Percentiles rank a stretch among this genome's conserved stretches.
Evolutionary conservation across 2,329 filamentous ascomycete genomes (phyloP).

Genomic region (Plenodomus tracheiphilus): DNA sequence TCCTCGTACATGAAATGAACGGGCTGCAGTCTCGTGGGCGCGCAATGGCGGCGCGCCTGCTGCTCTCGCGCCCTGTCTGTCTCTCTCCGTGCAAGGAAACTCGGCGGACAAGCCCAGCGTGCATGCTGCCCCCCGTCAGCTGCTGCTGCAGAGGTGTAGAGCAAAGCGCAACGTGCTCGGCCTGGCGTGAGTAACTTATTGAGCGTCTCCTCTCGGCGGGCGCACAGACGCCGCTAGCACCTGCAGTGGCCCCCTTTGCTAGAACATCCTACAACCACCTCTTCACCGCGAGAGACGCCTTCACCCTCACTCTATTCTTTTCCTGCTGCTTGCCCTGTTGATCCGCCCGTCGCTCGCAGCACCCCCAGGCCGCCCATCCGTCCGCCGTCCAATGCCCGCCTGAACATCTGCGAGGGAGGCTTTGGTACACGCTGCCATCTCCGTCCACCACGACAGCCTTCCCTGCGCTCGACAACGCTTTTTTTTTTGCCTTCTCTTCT

Average conservation of each 20-base stretch:
- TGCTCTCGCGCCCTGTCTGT: too few relatives aligned
- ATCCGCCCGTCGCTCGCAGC: constrained; percentile 27
- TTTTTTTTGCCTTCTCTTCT: constrained; percentile 37
- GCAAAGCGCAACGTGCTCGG: constrained; percentile 4
- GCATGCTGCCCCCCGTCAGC: too few relatives aligned
- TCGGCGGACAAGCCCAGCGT: background rate
- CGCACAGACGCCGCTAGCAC: constrained; percentile 18
- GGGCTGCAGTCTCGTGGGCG: too few relatives aligned
- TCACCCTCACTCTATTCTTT: constrained; percentile 41
- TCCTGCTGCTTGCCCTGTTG: constrained; percentile 35
- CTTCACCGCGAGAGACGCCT: constrained; percentile 28
- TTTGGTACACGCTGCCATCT: constrained; percentile 47
- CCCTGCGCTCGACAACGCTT: constrained; percentile 32
- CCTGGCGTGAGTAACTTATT: constrained; percentile 20
- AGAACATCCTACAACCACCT: constrained; percentile 21
- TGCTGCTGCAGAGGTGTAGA: background rate
- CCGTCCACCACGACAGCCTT: constrained; percentile 44
- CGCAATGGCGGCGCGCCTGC: too few relatives aligned
- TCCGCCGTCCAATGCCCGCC: constrained; percentile 43
- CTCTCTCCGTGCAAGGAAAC: background rate
- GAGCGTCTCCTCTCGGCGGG: constrained; percentile 8
- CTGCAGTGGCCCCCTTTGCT: constrained; percentile 18
- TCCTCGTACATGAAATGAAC: too few relatives aligned
- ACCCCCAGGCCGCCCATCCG: constrained; percentile 24
- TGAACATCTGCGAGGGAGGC: constrained; percentile 44